phyloP scores from a whole-genome alignment of 164 flowering plant genomes.

The Pachysandra terminalis region DNA sequence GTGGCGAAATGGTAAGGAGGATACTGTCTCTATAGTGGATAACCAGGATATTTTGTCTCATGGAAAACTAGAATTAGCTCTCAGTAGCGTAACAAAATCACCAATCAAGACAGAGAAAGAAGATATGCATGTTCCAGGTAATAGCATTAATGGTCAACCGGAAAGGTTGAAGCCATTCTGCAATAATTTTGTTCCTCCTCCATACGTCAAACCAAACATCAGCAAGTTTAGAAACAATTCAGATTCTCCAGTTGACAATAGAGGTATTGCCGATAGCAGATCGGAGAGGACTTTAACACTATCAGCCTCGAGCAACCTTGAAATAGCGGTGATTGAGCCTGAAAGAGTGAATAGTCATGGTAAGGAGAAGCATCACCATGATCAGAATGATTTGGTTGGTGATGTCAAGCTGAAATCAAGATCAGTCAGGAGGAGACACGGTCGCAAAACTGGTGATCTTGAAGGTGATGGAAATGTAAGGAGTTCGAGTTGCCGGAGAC shows the following conservation, averaged over 20 bases:
- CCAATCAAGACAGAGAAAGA: conserved; percentile 12
- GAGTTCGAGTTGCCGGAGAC: conserved; percentile 49
- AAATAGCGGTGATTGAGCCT: conserved; percentile 19
- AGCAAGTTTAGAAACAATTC: conserved; percentile 17
- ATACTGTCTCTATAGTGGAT: no score
- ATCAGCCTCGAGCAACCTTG: conserved; percentile 15
- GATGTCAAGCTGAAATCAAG: conserved; percentile 42
- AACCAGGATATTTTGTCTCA: conserved; percentile 8
- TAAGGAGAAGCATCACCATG: conserved; percentile 16
- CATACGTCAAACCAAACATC: conserved; percentile 35
- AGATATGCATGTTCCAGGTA: conserved; percentile 9
- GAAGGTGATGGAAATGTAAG: conserved; percentile 27
- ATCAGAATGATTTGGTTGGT: conserved; percentile 27
- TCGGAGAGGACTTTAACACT: conserved; percentile 19
- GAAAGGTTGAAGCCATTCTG: conserved; percentile 26
- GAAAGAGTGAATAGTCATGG: conserved; percentile 20
- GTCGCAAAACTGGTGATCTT: conserved; percentile 15
- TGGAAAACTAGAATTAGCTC: conserved; percentile 16
- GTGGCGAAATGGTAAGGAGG: conserved; percentile 20
- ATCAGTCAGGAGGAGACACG: conserved; percentile 52
- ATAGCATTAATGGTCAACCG: conserved; percentile 12
- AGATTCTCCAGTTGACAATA: conserved; percentile 18
- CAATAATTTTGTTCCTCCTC: conserved; percentile 31
- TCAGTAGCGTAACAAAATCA: background rate
- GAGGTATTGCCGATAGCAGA: conserved; percentile 10